These are phyloP conservation scores for Pyrenophora seminiperda DNA, from an alignment of 2,329 filamentous ascomycete genomes.

Conservation along the genomic window DNA sequence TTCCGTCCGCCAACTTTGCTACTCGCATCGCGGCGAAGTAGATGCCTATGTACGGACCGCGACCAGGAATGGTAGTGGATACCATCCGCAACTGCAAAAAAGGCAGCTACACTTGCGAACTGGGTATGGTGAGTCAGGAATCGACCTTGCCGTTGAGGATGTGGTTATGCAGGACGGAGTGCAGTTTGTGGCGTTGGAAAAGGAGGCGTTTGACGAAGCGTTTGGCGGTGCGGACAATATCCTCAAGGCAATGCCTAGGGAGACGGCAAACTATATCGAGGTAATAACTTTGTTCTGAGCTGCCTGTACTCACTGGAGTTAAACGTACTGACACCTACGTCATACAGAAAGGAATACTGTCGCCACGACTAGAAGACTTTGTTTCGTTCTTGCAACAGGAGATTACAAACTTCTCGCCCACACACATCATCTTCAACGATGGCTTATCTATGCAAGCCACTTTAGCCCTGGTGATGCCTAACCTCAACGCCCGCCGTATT, in stretches of 20 bases:
- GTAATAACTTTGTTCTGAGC: too few species aligned
- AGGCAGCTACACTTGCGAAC: too few species aligned
- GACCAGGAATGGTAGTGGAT: background rate
- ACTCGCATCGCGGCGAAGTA: conserved; percentile 4
- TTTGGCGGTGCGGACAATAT: background rate
- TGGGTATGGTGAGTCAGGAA: too few species aligned
- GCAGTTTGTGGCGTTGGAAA: background rate
- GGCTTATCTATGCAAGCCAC: conserved; percentile 5
- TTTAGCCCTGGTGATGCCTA: background rate
- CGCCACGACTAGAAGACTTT: background rate
- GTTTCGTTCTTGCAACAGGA: conserved; percentile 5
- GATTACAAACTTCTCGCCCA: conserved; percentile 2
- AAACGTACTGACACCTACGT: too few species aligned
- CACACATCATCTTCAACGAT: conserved; percentile 4
- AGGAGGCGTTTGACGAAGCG: background rate
- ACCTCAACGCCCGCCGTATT: conserved; percentile 1
- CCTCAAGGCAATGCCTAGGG: background rate
- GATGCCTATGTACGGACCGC: background rate
- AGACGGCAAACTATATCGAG: background rate
- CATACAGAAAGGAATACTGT: background rate
- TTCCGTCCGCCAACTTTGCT: conserved; percentile 7
- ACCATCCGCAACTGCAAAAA: background rate
- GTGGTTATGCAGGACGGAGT: background rate
- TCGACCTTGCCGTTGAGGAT: background rate
- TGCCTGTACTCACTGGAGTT: too few species aligned